Conservation (phyloP, 495 filamentous ascomycete species). For the Annulohypoxylon bovei region DNA sequence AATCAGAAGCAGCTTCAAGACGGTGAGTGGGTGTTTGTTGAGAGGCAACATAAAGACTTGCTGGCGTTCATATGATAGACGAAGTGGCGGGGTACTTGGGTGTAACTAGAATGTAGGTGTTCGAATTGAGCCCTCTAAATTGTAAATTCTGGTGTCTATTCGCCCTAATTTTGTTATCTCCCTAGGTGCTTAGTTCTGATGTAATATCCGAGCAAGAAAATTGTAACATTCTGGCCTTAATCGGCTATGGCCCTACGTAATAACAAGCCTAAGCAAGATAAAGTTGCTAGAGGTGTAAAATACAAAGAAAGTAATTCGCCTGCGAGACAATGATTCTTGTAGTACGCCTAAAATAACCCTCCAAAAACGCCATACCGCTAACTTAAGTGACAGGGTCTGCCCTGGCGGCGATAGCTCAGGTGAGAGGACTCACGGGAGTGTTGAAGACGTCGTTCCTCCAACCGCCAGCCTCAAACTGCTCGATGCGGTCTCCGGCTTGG, state of each 20-base stretch:
- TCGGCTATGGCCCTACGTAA: background rate
- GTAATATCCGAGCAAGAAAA: background rate
- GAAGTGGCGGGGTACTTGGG: background rate
- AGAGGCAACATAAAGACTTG: slow-evolving; percentile 39
- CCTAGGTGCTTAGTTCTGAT: background rate
- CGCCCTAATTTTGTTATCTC: background rate
- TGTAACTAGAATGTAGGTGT: slow-evolving; percentile 4
- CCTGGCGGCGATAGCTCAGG: background rate
- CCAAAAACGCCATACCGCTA: slow-evolving; percentile 11
- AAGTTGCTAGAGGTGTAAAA: background rate
- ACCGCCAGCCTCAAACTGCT: slow-evolving; percentile 70
- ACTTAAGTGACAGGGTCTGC: background rate
- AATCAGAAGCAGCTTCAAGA: background rate
- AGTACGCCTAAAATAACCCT: background rate
- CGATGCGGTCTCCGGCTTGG: slow-evolving; percentile 68
- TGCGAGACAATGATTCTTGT: background rate
- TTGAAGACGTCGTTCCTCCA: slow-evolving; percentile 93
- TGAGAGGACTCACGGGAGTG: slow-evolving; percentile 54
- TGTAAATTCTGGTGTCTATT: background rate
- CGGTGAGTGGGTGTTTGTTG: slow-evolving; percentile 43
- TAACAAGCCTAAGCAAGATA: background rate
- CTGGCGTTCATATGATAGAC: slow-evolving; percentile 46
- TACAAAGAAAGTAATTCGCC: background rate
- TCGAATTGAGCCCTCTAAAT: background rate
- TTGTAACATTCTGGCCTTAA: slow-evolving; percentile 2